phyloP scores from a whole-genome alignment of 1,284 basidiomycete genomes.

The Pseudozyma sp. region DNA sequence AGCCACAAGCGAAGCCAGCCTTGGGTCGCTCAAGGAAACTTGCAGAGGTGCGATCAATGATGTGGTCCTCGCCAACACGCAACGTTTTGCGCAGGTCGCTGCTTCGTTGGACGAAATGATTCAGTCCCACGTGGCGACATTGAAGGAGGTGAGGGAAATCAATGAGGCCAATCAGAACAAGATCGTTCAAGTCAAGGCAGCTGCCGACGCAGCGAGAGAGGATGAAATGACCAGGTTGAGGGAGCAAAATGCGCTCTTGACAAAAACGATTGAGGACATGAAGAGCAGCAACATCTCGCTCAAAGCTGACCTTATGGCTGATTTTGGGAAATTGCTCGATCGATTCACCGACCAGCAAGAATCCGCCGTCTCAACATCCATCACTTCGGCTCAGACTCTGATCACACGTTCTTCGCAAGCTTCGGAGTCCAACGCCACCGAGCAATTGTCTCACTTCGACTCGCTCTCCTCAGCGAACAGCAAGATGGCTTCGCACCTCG shows the following conservation, averaged over 20 bases:
- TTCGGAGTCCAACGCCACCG: constrained; percentile 14
- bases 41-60: constrained; percentile 68
- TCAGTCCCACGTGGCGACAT: constrained; percentile 75
- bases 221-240: constrained; percentile 75
- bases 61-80: constrained; percentile 52
- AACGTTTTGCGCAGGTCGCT: constrained; percentile 56
- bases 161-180: constrained; percentile 69
- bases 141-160: constrained; percentile 75
- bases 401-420: constrained; percentile 19
- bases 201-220: constrained; percentile 73
- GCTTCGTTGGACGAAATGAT: constrained; percentile 68
- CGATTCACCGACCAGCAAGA: constrained; percentile 80
- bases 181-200: constrained; percentile 73
- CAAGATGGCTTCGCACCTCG: constrained; percentile 24
- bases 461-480: constrained; percentile 9
- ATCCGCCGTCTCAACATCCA: constrained; percentile 75
- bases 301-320: constrained; percentile 79
- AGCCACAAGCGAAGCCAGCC: constrained; percentile 73
- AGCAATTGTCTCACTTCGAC: constrained; percentile 13
- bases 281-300: constrained; percentile 76
- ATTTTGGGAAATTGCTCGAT: constrained; percentile 78
- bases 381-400: constrained; percentile 74
- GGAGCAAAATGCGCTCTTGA: constrained; percentile 79
- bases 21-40: constrained; percentile 67
- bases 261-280: constrained; percentile 77